A percentile compares a stretch with the other conserved stretches of the same genome.
Conservation (phyloP, 805 yeast genomes). For the Scheffersomyces lignosus region DNA sequence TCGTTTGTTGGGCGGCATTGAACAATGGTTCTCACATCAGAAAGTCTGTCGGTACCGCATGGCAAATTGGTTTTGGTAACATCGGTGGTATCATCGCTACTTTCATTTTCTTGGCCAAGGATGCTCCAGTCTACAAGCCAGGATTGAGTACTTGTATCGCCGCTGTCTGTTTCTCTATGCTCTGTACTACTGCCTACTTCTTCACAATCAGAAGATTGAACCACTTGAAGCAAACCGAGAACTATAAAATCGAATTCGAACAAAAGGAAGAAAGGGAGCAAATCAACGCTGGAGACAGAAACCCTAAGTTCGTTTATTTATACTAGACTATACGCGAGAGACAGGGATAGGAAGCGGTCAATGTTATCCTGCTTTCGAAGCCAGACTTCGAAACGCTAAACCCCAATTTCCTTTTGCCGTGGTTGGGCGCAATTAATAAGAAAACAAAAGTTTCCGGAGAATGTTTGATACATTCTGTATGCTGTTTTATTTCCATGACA, state of each 20-base stretch:
- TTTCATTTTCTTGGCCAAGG: constrained; percentile 51
- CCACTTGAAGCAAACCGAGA: constrained; percentile 21
- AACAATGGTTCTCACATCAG: constrained; percentile 65
- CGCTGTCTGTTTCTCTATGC: constrained; percentile 43
- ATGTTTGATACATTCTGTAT: too few species aligned
- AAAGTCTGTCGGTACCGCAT: constrained; percentile 57
- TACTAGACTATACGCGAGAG: constrained; percentile 17
- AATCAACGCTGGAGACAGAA: constrained; percentile 36
- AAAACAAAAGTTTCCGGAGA: too few species aligned
- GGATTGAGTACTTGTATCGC: constrained; percentile 57
- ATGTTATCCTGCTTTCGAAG: too few species aligned
- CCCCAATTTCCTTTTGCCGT: too few species aligned
- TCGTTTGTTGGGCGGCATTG: constrained; percentile 65
- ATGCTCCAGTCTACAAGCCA: constrained; percentile 58
- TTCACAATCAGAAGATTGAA: constrained; percentile 20
- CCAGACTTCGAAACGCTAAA: too few species aligned
- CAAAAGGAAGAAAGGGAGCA: constrained; percentile 28
- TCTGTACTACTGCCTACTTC: constrained; percentile 34
- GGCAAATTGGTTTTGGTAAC: constrained; percentile 71
- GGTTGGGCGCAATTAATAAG: too few species aligned
- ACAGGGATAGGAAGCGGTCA: background rate
- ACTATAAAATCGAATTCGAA: constrained; percentile 27
- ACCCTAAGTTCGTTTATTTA: constrained; percentile 35
- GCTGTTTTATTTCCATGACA: too few species aligned
- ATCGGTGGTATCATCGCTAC: constrained; percentile 71